A percentile compares a stretch with the other conserved stretches of the same genome.
Conservation (phyloP, 257 asterid species). For the Penstemon barbatus region DNA sequence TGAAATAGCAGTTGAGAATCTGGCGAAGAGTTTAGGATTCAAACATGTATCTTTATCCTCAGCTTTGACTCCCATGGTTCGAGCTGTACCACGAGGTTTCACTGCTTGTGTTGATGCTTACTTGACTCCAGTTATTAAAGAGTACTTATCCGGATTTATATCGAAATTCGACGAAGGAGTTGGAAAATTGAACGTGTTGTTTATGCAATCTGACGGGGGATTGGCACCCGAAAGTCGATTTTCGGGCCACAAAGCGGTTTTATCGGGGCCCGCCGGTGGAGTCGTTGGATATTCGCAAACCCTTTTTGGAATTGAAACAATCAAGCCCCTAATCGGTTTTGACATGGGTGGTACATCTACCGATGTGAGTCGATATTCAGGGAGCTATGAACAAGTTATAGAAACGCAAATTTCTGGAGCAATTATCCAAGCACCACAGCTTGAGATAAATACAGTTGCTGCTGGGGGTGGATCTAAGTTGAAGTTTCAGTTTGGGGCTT, state of each 20-base stretch:
- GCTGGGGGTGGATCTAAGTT: slow-evolving; percentile 99
- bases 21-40: slow-evolving; percentile 83
- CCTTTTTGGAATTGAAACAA: slow-evolving; percentile 75
- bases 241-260: slow-evolving; percentile 97
- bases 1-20: slow-evolving; percentile 59
- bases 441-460: slow-evolving; percentile 95
- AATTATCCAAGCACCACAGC: slow-evolving; percentile 97
- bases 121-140: slow-evolving; percentile 90
- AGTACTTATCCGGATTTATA: slow-evolving; percentile 81
- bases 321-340: slow-evolving; percentile 89
- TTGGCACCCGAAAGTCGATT: slow-evolving; percentile 91
- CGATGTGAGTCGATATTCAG: slow-evolving; percentile 96
- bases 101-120: slow-evolving; percentile 98
- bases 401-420: slow-evolving; percentile 95
- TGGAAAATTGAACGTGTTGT: slow-evolving; percentile 72
- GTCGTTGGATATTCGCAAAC: slow-evolving; percentile 98
- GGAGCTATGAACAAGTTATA: slow-evolving; percentile 82
- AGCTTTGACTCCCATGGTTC: slow-evolving; percentile 94
- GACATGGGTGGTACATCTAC: slow-evolving; percentile 99
- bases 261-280: slow-evolving; percentile 99
- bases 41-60: slow-evolving; percentile 90
- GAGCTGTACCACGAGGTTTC: slow-evolving; percentile 97
- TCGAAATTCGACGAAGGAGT: slow-evolving; percentile 86
- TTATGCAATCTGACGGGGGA: slow-evolving; percentile 99
- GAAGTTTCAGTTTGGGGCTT: slow-evolving; percentile 90